A percentile compares a stretch with the other conserved stretches of the same genome.
These are phyloP conservation scores for Cryptococcus sp. DNA, from an alignment of 1,284 basidiomycete species.

Conservation along the genomic window DNA sequence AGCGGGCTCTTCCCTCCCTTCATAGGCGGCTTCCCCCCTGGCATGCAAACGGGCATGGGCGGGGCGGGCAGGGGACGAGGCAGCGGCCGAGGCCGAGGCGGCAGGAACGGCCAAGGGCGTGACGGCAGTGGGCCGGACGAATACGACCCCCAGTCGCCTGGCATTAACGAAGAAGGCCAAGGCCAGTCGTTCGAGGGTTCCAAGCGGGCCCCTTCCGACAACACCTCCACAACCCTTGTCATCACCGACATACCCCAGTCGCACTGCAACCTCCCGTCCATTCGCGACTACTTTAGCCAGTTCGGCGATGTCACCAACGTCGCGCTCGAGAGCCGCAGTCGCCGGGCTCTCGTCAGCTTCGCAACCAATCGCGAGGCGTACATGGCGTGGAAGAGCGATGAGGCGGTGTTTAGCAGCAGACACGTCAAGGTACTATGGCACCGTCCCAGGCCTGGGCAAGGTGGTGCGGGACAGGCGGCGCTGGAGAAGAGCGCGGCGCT, in stretches of 20 bases:
- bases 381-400: constrained; percentile 84
- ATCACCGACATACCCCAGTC: constrained; percentile 91
- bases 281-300: constrained; percentile 85
- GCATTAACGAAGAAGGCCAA: not conserved
- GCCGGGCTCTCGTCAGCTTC: constrained; percentile 81
- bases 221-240: constrained; percentile 79
- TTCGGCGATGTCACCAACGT: constrained; percentile 93
- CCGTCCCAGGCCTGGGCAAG: constrained; percentile 81
- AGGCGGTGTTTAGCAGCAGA: constrained; percentile 87
- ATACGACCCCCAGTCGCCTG: not conserved
- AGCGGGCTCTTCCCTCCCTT: constrained; percentile 36
- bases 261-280: constrained; percentile 68
- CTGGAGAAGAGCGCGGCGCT: constrained; percentile 71
- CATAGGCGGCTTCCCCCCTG: constrained; percentile 16
- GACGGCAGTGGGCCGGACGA: not conserved
- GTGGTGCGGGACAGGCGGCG: constrained; percentile 66
- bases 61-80: constrained; percentile 57
- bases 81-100: constrained; percentile 35
- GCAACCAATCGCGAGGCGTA: constrained; percentile 79
- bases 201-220: constrained; percentile 46
- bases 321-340: constrained; percentile 72
- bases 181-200: constrained; percentile 26
- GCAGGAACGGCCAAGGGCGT: constrained; percentile 34
- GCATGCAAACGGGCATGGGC: constrained; percentile 16
- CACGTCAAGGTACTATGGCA: constrained; percentile 96